These are phyloP conservation scores for Skeletonema grethae DNA, from an alignment of 108 stramenopile genomes.

Conservation along the genomic window DNA sequence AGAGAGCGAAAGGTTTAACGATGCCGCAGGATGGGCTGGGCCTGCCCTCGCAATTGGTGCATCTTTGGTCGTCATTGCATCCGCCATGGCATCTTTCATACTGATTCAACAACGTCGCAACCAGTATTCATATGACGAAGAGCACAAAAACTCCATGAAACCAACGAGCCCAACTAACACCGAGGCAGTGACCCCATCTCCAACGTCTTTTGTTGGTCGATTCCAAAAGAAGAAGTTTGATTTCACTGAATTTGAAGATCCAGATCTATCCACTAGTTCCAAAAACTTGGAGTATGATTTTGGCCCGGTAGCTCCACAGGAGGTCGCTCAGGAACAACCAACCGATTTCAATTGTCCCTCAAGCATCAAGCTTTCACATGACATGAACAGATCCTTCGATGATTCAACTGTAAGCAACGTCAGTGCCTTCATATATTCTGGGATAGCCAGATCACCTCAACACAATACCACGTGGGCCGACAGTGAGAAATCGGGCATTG, in stretches of 20 bases:
- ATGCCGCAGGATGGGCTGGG: conserved; percentile 16
- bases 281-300: neutral
- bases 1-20: neutral
- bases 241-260: conserved; percentile 40
- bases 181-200: conserved; percentile 31
- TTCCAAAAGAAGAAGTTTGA: conserved; percentile 44
- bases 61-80: conserved; percentile 18
- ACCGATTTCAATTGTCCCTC: neutral
- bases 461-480: neutral
- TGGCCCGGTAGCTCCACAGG: neutral
- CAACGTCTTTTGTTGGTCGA: conserved; percentile 17
- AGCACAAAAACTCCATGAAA: conserved; percentile 9
- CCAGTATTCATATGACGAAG: neutral
- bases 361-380: conserved; percentile 26
- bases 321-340: neutral
- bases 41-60: conserved; percentile 31
- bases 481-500: conserved; percentile 1
- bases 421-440: conserved; percentile 34
- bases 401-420: conserved; percentile 49
- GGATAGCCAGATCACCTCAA: conserved; percentile 7
- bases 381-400: conserved; percentile 17
- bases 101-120: conserved; percentile 18
- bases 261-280: neutral
- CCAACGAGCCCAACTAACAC: conserved; percentile 19
- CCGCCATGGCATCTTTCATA: conserved; percentile 29